Base-by-base conservation (phyloP, 805 yeast species). In the Pichia scutulata region DNA sequence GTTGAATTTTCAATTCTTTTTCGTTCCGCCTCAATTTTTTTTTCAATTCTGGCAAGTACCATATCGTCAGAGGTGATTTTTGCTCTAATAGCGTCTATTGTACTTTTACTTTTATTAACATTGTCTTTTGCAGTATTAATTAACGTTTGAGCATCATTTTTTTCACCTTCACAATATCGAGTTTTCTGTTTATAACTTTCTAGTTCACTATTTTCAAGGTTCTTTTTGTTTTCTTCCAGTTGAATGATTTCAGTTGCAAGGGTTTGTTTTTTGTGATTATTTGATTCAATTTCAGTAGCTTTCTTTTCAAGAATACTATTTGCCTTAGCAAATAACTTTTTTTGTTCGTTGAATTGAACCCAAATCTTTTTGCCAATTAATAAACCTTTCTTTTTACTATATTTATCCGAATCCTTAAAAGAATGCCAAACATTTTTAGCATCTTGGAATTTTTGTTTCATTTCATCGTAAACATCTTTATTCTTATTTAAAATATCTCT, bases 301-400 rank as follows among this genome's bases (percentile, higher is more conserved):
- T 30, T 48, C 9, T 21, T 41, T 19, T 25, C 25, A 4, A 46
- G 54, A 37, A 37, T 33, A 9, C 37, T 33, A 7, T 33, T 37
- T 46, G 13, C 44, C 52, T 36, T 55, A 52, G 70, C 67, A 43
- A 55, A 51, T 19, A 55, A 52, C 2, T 55, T 39, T 28, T 58
- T 57, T 5, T 57, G 47, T 47, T 66, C 64, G 18, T 60, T 58
- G 28, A 67, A 70, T 50, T 75, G 75, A 44, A 76, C 60, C 81
- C 82, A 78, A 22, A 72, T 57, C 25, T 71, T 66, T 55, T 76
- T 78, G 14, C 80, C 83, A 43, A 74, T 71, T 3, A 74, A 53
- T 39, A 69, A 45, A 41, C 68, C 63, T 58, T 73, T 70, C 55
- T 64, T 60, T 44, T 70, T 61, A 52, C 70, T 62, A 48, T 72